A percentile compares a stretch with the other conserved stretches of the same genome.
These are phyloP conservation scores for Fusarium siculi DNA, from an alignment of 2,329 filamentous ascomycete species.

Conservation along the genomic window DNA sequence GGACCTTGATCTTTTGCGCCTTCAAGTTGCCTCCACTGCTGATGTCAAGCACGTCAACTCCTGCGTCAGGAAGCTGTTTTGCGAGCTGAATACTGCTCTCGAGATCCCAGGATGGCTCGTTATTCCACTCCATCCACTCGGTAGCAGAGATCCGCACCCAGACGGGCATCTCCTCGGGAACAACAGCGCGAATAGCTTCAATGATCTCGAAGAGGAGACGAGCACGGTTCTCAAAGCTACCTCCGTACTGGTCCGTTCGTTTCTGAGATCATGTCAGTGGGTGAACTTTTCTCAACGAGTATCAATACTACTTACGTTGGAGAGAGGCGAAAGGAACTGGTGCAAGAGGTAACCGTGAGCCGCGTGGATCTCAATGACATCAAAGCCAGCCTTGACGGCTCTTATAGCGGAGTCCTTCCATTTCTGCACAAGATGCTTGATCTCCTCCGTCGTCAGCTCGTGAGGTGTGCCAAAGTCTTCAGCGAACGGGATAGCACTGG, in stretches of 20 bases:
- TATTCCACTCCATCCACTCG: constrained; percentile 67
- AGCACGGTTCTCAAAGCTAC: constrained; percentile 72
- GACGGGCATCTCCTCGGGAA: constrained; percentile 66
- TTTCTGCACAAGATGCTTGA: constrained; percentile 69
- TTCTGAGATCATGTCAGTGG: constrained; percentile 48
- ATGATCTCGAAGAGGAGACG: constrained; percentile 68
- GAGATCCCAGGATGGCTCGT: constrained; percentile 71
- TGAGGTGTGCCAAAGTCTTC: constrained; percentile 70
- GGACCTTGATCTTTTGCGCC: constrained; percentile 67
- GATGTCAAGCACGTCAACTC: constrained; percentile 86
- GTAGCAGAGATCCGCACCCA: constrained; percentile 70
- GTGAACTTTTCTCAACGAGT: neutral
- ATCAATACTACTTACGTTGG: constrained; percentile 56
- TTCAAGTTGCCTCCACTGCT: constrained; percentile 78
- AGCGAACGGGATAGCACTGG: constrained; percentile 67
- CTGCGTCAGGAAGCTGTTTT: constrained; percentile 72
- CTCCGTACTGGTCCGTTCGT: constrained; percentile 73
- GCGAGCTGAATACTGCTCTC: constrained; percentile 61
- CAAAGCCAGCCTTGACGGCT: constrained; percentile 76
- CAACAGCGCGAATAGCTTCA: constrained; percentile 59
- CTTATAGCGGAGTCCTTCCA: constrained; percentile 69
- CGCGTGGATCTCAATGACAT: constrained; percentile 76
- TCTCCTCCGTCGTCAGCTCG: constrained; percentile 75
- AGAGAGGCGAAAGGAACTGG: constrained; percentile 70
- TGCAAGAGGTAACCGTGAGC: constrained; percentile 75